Conservation (phyloP, 192 early-diverging fungal species). For the Chytriomyces sp. region DNA sequence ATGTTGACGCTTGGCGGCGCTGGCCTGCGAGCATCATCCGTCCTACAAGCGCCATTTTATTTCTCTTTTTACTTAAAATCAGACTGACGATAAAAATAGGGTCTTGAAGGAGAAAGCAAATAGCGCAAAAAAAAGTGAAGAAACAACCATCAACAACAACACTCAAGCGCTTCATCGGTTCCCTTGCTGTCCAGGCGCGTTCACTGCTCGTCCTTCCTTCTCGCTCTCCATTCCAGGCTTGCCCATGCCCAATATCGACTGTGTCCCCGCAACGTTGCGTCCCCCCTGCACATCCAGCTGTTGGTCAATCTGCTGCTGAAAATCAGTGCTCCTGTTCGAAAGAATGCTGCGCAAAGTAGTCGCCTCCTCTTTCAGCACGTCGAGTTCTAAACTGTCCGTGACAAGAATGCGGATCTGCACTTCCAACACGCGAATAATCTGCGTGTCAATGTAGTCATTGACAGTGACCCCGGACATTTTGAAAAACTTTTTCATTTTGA, state of each 20-base stretch:
- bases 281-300: no score
- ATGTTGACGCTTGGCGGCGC: no score
- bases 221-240: not conserved
- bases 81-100: no score
- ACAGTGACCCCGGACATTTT: slow-evolving; percentile 17
- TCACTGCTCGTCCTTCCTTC: not conserved
- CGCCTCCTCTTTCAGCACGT: slow-evolving; percentile 16
- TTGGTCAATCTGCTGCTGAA: slow-evolving; percentile 8
- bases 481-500: slow-evolving; percentile 23
- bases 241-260: no score
- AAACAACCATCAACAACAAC: no score
- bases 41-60: no score
- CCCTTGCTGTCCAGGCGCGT: not conserved
- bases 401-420: slow-evolving; percentile 23
- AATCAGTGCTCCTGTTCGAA: slow-evolving; percentile 8
- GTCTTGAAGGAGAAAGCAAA: no score
- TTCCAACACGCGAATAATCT: slow-evolving; percentile 23
- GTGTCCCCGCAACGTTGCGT: no score
- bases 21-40: no score
- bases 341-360: slow-evolving; percentile 15
- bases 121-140: no score
- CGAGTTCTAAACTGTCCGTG: slow-evolving; percentile 6
- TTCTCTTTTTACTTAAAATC: no score
- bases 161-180: not conserved
- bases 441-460: slow-evolving; percentile 25